phyloP scores from a whole-genome alignment of 306 rosid genomes.

The Sesbania bispinosa region DNA sequence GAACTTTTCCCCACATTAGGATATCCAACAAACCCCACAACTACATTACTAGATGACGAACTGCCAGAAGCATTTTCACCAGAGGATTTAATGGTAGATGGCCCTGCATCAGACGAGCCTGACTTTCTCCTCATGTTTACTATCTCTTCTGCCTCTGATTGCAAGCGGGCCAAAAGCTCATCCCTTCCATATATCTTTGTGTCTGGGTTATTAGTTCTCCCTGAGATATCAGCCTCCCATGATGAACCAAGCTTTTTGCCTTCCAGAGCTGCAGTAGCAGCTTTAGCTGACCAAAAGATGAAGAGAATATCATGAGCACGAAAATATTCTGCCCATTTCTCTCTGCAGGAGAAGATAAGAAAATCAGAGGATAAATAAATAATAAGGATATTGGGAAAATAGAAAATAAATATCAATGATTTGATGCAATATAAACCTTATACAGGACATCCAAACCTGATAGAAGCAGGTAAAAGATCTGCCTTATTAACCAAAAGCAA shows the following conservation, averaged over 20 bases:
- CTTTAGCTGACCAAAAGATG: slow-evolving; percentile 97
- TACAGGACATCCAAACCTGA: slow-evolving; percentile 53
- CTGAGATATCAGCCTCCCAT: slow-evolving; percentile 35
- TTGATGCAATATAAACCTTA: slow-evolving; percentile 13
- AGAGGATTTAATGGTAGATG: slow-evolving; percentile 30
- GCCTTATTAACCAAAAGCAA: slow-evolving; percentile 94
- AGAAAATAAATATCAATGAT: slow-evolving; percentile 10
- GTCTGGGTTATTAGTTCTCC: slow-evolving; percentile 44
- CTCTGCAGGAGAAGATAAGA: slow-evolving; percentile 42
- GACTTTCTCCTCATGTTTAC: slow-evolving; percentile 57
- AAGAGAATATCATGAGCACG: slow-evolving; percentile 62
- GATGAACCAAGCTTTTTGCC: slow-evolving; percentile 51
- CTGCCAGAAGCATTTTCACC: slow-evolving; percentile 38
- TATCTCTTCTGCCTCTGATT: slow-evolving; percentile 77
- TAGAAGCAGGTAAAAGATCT: slow-evolving; percentile 78
- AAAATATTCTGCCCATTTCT: slow-evolving; percentile 87
- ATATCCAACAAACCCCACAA: slow-evolving; percentile 96
- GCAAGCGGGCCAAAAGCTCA: slow-evolving; percentile 85
- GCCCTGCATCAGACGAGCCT: slow-evolving; percentile 31
- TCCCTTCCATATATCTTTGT: slow-evolving; percentile 76
- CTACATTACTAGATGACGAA: slow-evolving; percentile 45
- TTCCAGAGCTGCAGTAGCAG: slow-evolving; percentile 75
- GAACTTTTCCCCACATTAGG: slow-evolving; percentile 99
- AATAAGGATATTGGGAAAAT: slow-evolving; percentile 17
- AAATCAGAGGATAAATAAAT: not conserved